Evolutionary conservation across 495 filamentous ascomycete genomes (phyloP), one percentile per base, ranked within the genome.

Genomic region (Penicillium fimorum): DNA sequence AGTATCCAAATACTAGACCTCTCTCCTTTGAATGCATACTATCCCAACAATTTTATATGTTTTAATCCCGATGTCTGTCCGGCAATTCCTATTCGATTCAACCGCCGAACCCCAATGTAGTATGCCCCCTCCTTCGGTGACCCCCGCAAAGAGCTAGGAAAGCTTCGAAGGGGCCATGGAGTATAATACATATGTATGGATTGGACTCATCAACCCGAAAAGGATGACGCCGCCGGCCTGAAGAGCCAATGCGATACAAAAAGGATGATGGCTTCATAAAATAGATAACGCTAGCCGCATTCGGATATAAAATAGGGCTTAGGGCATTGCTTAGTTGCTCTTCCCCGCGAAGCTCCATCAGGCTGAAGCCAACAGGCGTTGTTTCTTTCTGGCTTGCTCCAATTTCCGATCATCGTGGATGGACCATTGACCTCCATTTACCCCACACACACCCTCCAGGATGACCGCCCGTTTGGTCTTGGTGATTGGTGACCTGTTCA

Each of bases 401-500:
- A 53, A 55, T 48, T 69, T 61, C 67, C 62, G 68, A 42, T 52
- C 38, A 9, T 12, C 13, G 47, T 49, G n/a, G 47, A 49, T 70
- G 67, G 59, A 57, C 61, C 58, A 56, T 70, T 74, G 63, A 64
- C 61, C 55, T 51, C 47, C 42, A 17, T 35, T 32, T 37, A 54
- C 44, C 59, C 43, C 50, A 60, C 44, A 56, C 50, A 33, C 53
- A 55, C 45, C 54, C 60, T 56, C 46, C 64, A 76, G 50, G 53
- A 92, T 92, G 89, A 82, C 88, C 63, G 89, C 89, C 63, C 82
- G 89, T 70, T 76, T 93, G 50, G 88, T 96, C 66, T 84, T 98
- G 69, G 90, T 91, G 64, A 91, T 97, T 59, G 93, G 93, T 70
- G 94, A 98, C 78, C 83, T 98, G 51, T 96, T 97, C 82, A 97